Conservation (phyloP, 2,329 filamentous ascomycete species). For the Claviceps africana region DNA sequence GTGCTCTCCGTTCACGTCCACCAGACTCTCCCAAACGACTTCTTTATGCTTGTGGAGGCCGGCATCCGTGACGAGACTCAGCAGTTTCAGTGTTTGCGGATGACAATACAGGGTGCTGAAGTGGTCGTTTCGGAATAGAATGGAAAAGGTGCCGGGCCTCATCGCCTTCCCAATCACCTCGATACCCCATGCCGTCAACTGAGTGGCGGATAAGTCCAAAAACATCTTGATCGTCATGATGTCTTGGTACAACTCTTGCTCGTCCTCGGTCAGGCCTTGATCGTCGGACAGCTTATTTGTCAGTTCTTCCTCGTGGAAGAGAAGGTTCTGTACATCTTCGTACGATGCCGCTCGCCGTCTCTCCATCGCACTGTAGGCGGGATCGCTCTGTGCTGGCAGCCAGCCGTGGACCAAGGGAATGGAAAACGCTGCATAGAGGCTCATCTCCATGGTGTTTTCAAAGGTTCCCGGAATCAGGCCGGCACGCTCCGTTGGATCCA, state of each 20-base stretch:
- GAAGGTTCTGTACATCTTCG: constrained; percentile 79
- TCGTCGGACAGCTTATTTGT: constrained; percentile 52
- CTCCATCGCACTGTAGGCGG: constrained; percentile 54
- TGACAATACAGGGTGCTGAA: constrained; percentile 91
- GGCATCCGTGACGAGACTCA: constrained; percentile 82
- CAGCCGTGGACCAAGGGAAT: constrained; percentile 88
- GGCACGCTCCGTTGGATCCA: constrained; percentile 35
- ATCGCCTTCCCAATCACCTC: constrained; percentile 58
- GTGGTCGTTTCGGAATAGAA: constrained; percentile 93
- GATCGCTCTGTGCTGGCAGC: constrained; percentile 57
- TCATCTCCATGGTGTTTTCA: constrained; percentile 75
- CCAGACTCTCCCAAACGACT: constrained; percentile 89
- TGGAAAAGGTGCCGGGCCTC: constrained; percentile 66
- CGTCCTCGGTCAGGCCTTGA: constrained; percentile 49
- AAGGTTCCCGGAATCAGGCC: constrained; percentile 55
- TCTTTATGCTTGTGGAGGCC: constrained; percentile 81
- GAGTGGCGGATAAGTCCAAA: constrained; percentile 65
- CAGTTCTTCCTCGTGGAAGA: constrained; percentile 80
- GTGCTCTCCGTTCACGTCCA: constrained; percentile 71
- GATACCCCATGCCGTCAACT: constrained; percentile 72
- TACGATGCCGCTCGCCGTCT: constrained; percentile 71
- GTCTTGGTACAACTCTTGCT: constrained; percentile 71
- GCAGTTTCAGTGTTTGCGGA: constrained; percentile 57
- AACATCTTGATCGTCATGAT: constrained; percentile 76
- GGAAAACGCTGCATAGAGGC: constrained; percentile 78